Base-by-base conservation (phyloP, 257 asterid species). In the Paraleonurus japonicus region DNA sequence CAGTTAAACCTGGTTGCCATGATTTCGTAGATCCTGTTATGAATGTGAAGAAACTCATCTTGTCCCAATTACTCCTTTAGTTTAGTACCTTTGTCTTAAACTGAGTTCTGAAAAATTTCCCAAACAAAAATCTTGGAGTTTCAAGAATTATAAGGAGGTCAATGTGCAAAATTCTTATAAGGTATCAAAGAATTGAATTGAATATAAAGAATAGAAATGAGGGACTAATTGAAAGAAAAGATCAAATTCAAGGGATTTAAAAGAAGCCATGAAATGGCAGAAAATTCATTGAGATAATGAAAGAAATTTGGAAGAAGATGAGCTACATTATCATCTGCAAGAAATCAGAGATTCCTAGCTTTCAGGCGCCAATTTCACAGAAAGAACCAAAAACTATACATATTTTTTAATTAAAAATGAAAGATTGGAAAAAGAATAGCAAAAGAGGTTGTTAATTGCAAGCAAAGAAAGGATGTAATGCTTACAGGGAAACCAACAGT, bases 1-100 rank as follows among this genome's bases (percentile, higher is more conserved):
- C 97, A 0, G 96, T 88, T 83, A 76, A 74, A 43, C 86, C 89
- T 11, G 97, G 99, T 77, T 85, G 95, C 99, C 98, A 95, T 69
- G 97, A 80, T 61, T 74, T 87, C 20, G 95, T 80, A 0, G 94
- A 79, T 68, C 96, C 99, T 65, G 97, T 95, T 72, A 89, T 79
- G 50, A 89, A 84, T 85, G 96, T 91, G 64, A 89, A 80, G 76
- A 89, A 76, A 79, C 92, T 85, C 98, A 92, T 95, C 67, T 71
- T 20, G 7, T 35, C 39, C 58, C 19, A 17, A 2, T 16, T 63
- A 2, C 22, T 13, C 41, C 51, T 67, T 7, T 22, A 55, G 43
- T 43, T 15, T 43, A 61, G 69, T 55, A 22, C 61, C 30, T 26
- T 37, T 71, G 65, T 32, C 80, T 67, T 24, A 55, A 69, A 71